These are phyloP conservation scores for Hirsutella minnesotensis DNA, from an alignment of 2,329 filamentous ascomycete genomes.

Conservation along the genomic window DNA sequence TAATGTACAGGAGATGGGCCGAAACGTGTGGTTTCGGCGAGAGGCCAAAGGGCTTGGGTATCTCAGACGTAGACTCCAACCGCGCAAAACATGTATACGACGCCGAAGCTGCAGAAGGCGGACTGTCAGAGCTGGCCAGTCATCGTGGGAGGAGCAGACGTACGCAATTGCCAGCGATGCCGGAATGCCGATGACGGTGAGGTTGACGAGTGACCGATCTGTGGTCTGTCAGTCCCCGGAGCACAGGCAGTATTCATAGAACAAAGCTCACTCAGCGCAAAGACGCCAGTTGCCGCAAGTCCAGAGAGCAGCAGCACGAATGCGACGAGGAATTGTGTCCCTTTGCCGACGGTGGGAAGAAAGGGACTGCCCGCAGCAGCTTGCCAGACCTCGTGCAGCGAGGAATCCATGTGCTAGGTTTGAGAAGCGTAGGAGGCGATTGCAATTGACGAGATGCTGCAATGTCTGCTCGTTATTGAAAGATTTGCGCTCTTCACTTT, in stretches of 20 bases:
- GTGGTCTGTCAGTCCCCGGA: background rate
- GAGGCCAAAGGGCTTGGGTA: slow-evolving; percentile 20
- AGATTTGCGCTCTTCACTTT: background rate
- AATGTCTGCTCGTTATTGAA: background rate
- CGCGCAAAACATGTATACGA: slow-evolving; percentile 97
- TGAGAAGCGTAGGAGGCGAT: background rate
- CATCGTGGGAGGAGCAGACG: slow-evolving; percentile 20
- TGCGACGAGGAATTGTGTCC: slow-evolving; percentile 71
- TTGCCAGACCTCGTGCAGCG: slow-evolving; percentile 85
- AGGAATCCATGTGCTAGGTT: slow-evolving; percentile 55
- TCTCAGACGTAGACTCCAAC: slow-evolving; percentile 94
- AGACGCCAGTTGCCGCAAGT: slow-evolving; percentile 62
- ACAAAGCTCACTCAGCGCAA: slow-evolving; percentile 63
- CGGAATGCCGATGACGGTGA: slow-evolving; percentile 70
- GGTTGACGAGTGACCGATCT: slow-evolving; percentile 74
- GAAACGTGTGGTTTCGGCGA: slow-evolving; percentile 12
- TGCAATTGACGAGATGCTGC: background rate
- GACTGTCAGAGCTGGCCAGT: slow-evolving; percentile 7
- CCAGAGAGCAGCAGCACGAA: slow-evolving; percentile 64
- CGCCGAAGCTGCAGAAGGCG: slow-evolving; percentile 58
- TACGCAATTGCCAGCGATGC: slow-evolving; percentile 87
- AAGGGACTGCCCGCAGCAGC: slow-evolving; percentile 82
- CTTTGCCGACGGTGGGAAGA: slow-evolving; percentile 67
- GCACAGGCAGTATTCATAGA: background rate
- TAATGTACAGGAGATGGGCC: slow-evolving; percentile 23